Conservation (phyloP, 2,329 filamentous ascomycete genomes). For the Hirsutella thompsonii region DNA sequence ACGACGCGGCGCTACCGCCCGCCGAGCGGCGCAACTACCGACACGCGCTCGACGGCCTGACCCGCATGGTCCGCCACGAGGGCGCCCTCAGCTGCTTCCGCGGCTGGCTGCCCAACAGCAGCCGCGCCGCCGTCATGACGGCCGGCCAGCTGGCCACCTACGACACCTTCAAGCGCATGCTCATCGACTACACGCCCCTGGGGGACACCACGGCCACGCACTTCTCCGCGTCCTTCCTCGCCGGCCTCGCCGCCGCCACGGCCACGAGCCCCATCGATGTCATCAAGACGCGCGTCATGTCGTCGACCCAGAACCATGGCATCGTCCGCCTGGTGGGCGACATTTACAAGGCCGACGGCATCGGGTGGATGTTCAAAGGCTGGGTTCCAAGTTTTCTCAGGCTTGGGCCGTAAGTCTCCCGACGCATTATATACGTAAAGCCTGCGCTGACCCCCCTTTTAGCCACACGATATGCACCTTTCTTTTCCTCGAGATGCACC, state of each 20-base stretch:
- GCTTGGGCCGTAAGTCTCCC: constrained; percentile 44
- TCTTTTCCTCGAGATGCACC: constrained; percentile 76
- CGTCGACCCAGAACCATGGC: constrained; percentile 36
- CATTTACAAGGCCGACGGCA: constrained; percentile 57
- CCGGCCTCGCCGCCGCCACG: constrained; percentile 73
- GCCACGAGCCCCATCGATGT: constrained; percentile 79
- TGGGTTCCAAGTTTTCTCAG: constrained; percentile 69
- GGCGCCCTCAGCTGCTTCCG: constrained; percentile 66
- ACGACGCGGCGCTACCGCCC: constrained; percentile 65
- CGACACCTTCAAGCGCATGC: constrained; percentile 62
- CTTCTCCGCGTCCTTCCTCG: constrained; percentile 64
- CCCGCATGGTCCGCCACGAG: constrained; percentile 79
- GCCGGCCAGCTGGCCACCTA: constrained; percentile 74
- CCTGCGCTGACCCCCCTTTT: too few species aligned
- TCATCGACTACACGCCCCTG: constrained; percentile 54
- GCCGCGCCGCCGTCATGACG: constrained; percentile 78
- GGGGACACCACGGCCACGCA: constrained; percentile 63
- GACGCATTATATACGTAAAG: too few species aligned
- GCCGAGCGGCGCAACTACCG: constrained; percentile 75
- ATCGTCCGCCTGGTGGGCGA: constrained; percentile 49
- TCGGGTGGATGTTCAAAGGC: constrained; percentile 78
- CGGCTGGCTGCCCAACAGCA: constrained; percentile 72
- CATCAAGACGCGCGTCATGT: constrained; percentile 83
- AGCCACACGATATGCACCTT: constrained; percentile 80
- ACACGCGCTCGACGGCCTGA: constrained; percentile 74